A percentile compares a stretch with the other conserved stretches of the same genome.
Conservation (phyloP, 2,329 filamentous ascomycete genomes). For the Pseudocercospora vitis region DNA sequence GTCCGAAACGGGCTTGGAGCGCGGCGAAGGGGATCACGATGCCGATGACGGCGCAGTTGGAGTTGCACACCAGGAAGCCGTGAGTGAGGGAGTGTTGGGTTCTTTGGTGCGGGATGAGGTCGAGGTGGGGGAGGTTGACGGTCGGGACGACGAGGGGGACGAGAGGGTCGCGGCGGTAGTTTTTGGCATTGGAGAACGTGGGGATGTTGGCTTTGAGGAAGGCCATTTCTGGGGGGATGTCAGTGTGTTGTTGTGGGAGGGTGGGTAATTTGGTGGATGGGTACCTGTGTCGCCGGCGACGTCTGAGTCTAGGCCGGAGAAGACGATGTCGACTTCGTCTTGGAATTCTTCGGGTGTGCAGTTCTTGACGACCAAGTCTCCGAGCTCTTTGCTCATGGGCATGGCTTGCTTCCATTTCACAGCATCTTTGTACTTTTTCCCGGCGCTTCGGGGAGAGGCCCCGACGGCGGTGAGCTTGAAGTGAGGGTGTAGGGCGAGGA, state of each 20-base stretch:
- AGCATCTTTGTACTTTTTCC: constrained; percentile 92
- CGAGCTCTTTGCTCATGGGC: constrained; percentile 74
- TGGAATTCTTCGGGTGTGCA: constrained; percentile 79
- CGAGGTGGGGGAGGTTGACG: constrained; percentile 85
- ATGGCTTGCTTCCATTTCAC: constrained; percentile 91
- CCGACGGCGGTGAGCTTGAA: constrained; percentile 86
- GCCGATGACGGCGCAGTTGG: constrained; percentile 95
- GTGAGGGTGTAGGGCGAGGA: constrained; percentile 83
- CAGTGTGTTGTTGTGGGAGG: neutral
- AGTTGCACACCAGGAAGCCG: constrained; percentile 96
- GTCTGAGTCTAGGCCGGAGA: constrained; percentile 88
- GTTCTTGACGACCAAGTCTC: constrained; percentile 78
- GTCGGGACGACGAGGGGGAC: constrained; percentile 94
- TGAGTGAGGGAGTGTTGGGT: constrained; percentile 69
- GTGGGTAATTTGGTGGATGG: constrained; percentile 27
- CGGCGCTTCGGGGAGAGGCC: constrained; percentile 82
- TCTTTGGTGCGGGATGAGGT: constrained; percentile 86
- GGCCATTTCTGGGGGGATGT: constrained; percentile 68
- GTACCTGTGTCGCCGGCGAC: constrained; percentile 87
- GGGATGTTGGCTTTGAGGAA: constrained; percentile 85
- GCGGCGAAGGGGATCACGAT: constrained; percentile 93
- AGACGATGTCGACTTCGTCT: constrained; percentile 83
- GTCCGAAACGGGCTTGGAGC: constrained; percentile 80
- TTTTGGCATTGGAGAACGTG: constrained; percentile 97
- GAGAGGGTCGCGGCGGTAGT: constrained; percentile 85